Evolutionary conservation across 2,329 filamentous ascomycete species (phyloP), one percentile per base, ranked within the genome.

Genomic region (Fusarium pseudonygamai): DNA sequence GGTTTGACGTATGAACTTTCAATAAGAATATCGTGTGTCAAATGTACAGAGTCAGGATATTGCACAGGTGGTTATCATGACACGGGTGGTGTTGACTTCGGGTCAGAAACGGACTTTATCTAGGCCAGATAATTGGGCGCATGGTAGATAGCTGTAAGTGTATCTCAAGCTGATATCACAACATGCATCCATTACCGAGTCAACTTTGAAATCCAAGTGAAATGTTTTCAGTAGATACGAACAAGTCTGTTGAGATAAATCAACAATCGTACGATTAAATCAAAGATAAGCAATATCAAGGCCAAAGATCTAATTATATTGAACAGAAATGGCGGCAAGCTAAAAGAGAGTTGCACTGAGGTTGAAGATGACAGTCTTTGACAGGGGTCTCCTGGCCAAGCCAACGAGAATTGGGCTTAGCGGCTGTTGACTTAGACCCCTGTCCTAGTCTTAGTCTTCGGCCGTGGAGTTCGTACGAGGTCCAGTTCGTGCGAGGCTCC

Each of bases 11-110:
- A 8, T 43, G n/a, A 5, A 12, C 16, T 43, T 16, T 7, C 15
- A 18, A 24, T 43, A 11, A 24, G 16, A 24, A n/a, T 43, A 26
- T 26, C n/a, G 42, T 45, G n/a, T 9, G 11, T 45, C 16, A 26
- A 20, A 20, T 26, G 5, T 26, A 42, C 13, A 11, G n/a, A 42
- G 40, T 16, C 22, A 42, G 40, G 40, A 42, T n/a, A 14, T 15
- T n/a, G 6, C 40, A n/a, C 6, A n/a, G 42, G 11, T 13, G 18
- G 12, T 20, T 20, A 12, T 9, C 12, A 20, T 5, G 12, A 20
- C 0, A 20, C 12, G 7, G 24, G 7, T 20, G 7, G 24, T 20
- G 20, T 43, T 3, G 0, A 43, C 14, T 0, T 24, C 5, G 40
- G 12, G 40, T 24, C n/a, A 18, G 15, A 24, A 24, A 24, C 37